phyloP scores from a whole-genome alignment of 164 flowering plant species.

The Saururus chinensis region DNA sequence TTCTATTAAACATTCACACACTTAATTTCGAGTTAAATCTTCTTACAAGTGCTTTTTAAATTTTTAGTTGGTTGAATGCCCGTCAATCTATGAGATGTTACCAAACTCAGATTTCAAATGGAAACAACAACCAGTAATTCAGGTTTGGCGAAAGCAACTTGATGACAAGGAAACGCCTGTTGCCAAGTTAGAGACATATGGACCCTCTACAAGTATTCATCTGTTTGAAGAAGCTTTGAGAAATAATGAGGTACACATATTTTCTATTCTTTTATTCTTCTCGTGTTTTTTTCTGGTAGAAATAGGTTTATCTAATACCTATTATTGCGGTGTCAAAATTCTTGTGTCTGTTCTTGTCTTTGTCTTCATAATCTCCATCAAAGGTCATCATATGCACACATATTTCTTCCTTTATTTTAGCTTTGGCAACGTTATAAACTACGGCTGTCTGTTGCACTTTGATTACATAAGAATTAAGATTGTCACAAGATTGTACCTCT shows the following conservation, averaged over 20 bases:
- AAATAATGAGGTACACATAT: constrained; percentile 52
- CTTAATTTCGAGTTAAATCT: neutral
- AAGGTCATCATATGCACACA: neutral
- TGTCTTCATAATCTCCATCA: neutral
- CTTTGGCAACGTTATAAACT: neutral
- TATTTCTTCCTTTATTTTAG: neutral
- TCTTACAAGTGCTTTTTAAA: constrained; percentile 2
- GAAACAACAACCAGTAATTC: constrained; percentile 57
- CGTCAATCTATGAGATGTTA: constrained; percentile 92
- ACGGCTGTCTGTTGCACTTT: neutral
- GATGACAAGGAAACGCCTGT: constrained; percentile 23
- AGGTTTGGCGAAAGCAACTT: constrained; percentile 60
- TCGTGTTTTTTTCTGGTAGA: neutral
- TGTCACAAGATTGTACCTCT: neutral
- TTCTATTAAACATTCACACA: neutral
- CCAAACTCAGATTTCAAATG: constrained; percentile 69
- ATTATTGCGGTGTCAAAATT: no score
- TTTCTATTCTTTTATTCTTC: neutral
- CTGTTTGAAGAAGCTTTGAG: constrained; percentile 60
- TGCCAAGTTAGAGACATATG: constrained; percentile 47
- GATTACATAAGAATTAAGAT: neutral
- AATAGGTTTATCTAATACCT: neutral
- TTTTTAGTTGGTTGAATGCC: constrained; percentile 78
- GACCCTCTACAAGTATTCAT: constrained; percentile 29
- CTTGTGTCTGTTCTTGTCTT: neutral